Base-by-base conservation (phyloP, 208 protist genomes). In the Trypanosoma grayi region DNA sequence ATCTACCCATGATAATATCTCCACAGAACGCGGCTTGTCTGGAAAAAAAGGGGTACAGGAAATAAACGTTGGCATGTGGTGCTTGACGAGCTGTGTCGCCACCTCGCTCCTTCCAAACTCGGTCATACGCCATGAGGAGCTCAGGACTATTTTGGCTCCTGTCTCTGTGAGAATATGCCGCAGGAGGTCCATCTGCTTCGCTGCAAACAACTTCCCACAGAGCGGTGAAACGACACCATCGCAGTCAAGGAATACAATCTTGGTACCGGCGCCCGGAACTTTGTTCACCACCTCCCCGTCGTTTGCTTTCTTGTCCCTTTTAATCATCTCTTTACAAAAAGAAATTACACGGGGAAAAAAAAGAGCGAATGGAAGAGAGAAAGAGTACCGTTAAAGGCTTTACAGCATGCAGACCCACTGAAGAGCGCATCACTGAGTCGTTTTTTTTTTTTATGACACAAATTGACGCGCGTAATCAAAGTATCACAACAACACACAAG, bases 191-290 rank as follows among this genome's bases (percentile, higher is more conserved):
- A 90, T 90, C 46, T 87, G 76, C 36, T 66, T 66, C 7, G 37
- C 25, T 25, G 76, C 70, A 61, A 90, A 70, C 31, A 66, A 27
- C 24, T 61, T 44, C 5, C 75, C 73, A 0, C 47, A 59, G 53
- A 90, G 62, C 1, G 83, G 83, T 13, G 83, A 90, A 1, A 90
- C 61, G 16, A 90, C 83, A 40, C 83, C 83, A 62, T 90, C 83
- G 44, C 83, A 90, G 61, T 90, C 83, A 27, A 90, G 68, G 43
- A 90, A 90, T 0, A 90, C 51, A 28, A 90, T 74, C 54, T 87
- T 90, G 9, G 73, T 81, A 11, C 61, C 45, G 11, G 14, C 22
- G 25, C 7, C 20, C 8, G 39, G 34, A 16, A 41, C 43, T 2
- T 9, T 37, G 7, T 31, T 53, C 10, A 39, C 39, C 11, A 30